Evolutionary conservation across 495 filamentous ascomycete genomes (phyloP).

Genomic region (Xylaria curta): DNA sequence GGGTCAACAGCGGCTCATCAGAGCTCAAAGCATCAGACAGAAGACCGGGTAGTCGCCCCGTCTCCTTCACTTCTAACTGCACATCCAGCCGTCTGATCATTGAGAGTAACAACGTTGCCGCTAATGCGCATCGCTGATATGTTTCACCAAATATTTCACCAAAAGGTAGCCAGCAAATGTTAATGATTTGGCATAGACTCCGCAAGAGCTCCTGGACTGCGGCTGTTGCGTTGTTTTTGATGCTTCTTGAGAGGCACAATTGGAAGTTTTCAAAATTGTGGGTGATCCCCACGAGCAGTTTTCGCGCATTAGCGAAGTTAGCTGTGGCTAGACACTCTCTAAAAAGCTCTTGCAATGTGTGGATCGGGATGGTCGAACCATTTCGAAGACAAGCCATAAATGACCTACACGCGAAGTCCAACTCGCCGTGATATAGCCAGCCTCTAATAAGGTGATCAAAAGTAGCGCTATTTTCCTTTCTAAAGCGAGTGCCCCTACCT

Average conservation of each 20-base stretch:
- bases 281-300: slow-evolving; percentile 38
- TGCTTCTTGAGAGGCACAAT: slow-evolving; percentile 8
- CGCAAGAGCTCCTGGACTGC: slow-evolving; percentile 25
- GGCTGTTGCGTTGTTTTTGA: background rate
- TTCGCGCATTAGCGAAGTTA: slow-evolving; percentile 37
- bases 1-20: background rate
- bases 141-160: slow-evolving; percentile 23
- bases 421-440: slow-evolving; percentile 44
- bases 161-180: slow-evolving; percentile 32
- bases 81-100: background rate
- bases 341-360: slow-evolving; percentile 44
- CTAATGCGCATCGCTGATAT: background rate
- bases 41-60: background rate
- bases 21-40: slow-evolving; percentile 5
- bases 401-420: slow-evolving; percentile 43
- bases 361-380: slow-evolving; percentile 29
- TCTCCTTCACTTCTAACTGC: slow-evolving; percentile 8
- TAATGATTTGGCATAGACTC: slow-evolving; percentile 31
- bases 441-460: slow-evolving; percentile 48
- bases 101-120: background rate
- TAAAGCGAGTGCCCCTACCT: background rate
- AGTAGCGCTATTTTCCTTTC: slow-evolving; percentile 32
- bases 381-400: slow-evolving; percentile 44
- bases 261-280: slow-evolving; percentile 33
- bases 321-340: slow-evolving; percentile 37